Percentiles rank a stretch among this genome's conserved stretches.
Conservation (phyloP, 176 grass and related monocot species). For the Carex cristatella region DNA sequence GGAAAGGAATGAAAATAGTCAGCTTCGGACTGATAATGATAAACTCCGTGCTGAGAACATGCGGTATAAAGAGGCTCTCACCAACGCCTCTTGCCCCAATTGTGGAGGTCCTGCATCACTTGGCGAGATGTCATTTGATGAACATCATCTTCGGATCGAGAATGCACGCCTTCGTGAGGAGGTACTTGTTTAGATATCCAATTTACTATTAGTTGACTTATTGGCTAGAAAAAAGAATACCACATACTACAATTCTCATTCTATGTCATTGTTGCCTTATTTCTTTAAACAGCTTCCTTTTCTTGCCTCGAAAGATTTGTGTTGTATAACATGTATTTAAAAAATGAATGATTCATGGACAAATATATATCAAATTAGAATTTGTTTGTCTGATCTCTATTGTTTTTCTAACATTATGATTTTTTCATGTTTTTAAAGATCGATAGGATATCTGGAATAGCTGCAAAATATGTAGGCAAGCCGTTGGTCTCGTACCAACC, state of each 20-base stretch:
- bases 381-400: not conserved
- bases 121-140: conserved; percentile 91
- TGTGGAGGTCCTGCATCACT: conserved; percentile 70
- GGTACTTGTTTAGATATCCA: conserved; percentile 13
- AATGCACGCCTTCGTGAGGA: conserved; percentile 74
- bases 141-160: conserved; percentile 76
- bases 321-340: not conserved
- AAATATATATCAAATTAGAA: not conserved
- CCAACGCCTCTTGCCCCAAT: conserved; percentile 69
- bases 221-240: not conserved
- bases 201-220: not conserved
- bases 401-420: not conserved
- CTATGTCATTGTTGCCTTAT: not conserved
- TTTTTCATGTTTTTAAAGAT: conserved; percentile 25
- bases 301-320: not conserved
- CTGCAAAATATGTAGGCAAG: conserved; percentile 78
- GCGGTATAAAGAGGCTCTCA: conserved; percentile 67
- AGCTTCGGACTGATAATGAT: conserved; percentile 61
- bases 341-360: not conserved
- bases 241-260: not conserved
- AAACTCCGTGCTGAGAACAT: conserved; percentile 75
- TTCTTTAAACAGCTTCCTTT: not conserved
- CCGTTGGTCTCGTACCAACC: conserved; percentile 11
- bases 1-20: conserved; percentile 68
- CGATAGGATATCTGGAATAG: conserved; percentile 78